Conservation (phyloP, 2,329 filamentous ascomycete genomes). For the Fusarium sp. region DNA sequence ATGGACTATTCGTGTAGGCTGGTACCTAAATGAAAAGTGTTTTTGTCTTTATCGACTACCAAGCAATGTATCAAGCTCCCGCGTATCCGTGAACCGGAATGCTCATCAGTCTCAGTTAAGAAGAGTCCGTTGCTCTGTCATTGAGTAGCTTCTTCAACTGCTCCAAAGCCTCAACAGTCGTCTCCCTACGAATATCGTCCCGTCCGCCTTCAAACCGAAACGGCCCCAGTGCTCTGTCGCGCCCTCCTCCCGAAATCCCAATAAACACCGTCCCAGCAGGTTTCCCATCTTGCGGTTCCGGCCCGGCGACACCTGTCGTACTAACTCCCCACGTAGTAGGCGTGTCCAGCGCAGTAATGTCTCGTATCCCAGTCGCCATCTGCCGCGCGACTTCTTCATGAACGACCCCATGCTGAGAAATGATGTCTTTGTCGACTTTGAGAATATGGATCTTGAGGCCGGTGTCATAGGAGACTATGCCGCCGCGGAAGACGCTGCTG, state of each 20-base stretch:
- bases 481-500: slow-evolving; percentile 49
- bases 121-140: neutral
- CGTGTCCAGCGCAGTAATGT: slow-evolving; percentile 20
- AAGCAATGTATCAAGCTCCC: neutral
- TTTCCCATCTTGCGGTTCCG: slow-evolving; percentile 27
- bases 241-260: slow-evolving; percentile 14
- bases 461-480: slow-evolving; percentile 50
- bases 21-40: neutral
- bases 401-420: slow-evolving; percentile 24
- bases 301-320: slow-evolving; percentile 29
- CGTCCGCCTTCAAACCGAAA: slow-evolving; percentile 32
- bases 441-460: slow-evolving; percentile 47
- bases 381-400: slow-evolving; percentile 36
- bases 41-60: neutral
- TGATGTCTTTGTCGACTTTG: slow-evolving; percentile 26
- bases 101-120: neutral
- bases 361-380: slow-evolving; percentile 32
- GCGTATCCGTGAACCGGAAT: neutral
- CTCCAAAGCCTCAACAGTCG: slow-evolving; percentile 1
- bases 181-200: slow-evolving; percentile 17
- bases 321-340: slow-evolving; percentile 38
- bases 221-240: slow-evolving; percentile 12
- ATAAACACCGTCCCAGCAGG: slow-evolving; percentile 33
- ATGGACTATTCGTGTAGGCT: neutral
- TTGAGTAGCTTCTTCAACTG: slow-evolving; percentile 19